These are phyloP conservation scores for Tuber borchii DNA, from an alignment of 495 filamentous ascomycete species.

Conservation along the genomic window DNA sequence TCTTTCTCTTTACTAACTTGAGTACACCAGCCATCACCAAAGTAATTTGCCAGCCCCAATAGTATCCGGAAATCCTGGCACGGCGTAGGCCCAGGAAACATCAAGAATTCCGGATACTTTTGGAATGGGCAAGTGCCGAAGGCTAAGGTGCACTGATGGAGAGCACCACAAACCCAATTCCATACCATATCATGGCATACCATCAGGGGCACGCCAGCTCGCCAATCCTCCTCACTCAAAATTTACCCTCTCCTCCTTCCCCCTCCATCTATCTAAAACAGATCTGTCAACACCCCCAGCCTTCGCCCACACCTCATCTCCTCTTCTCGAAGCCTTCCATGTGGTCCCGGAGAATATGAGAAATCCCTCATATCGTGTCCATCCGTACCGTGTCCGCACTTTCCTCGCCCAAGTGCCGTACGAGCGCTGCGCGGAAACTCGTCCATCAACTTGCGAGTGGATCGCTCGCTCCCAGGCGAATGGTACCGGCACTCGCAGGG, in stretches of 20 bases:
- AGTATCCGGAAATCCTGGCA: too few species aligned
- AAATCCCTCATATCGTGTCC: not conserved
- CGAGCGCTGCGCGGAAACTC: not conserved
- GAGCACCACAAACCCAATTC: too few species aligned
- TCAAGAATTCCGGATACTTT: too few species aligned
- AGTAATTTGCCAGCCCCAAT: not conserved
- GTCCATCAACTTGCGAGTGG: not conserved
- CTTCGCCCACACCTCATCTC: not conserved
- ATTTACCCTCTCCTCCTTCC: not conserved
- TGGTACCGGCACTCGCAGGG: not conserved
- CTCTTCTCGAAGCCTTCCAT: not conserved
- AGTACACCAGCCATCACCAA: not conserved
- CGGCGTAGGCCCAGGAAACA: too few species aligned
- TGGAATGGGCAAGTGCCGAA: too few species aligned
- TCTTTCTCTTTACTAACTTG: not conserved
- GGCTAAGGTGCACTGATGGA: too few species aligned
- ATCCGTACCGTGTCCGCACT: not conserved
- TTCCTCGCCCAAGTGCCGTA: not conserved
- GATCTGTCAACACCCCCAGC: not conserved
- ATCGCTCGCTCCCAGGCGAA: not conserved
- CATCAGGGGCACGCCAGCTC: too few species aligned
- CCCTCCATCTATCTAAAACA: not conserved
- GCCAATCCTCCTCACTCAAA: not conserved
- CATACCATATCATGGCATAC: too few species aligned
- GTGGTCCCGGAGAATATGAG: not conserved